phyloP scores from a whole-genome alignment of 1,139 yeast species.

The Suhomyces atakaporum region DNA sequence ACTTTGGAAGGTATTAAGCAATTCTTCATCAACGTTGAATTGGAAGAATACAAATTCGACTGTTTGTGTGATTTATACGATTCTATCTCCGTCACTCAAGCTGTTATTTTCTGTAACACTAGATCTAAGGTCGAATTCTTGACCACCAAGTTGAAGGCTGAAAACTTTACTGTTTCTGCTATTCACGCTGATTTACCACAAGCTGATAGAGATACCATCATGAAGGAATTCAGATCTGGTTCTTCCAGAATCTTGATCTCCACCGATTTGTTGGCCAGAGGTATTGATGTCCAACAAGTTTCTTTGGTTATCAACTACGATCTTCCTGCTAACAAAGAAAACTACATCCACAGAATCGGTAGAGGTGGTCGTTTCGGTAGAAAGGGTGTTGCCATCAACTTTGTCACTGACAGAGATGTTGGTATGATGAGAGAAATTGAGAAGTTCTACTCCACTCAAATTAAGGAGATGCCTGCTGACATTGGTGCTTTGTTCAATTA shows the following conservation, averaged over 20 bases:
- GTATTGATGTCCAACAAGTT: conserved; percentile 99
- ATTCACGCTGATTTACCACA: conserved; percentile 98
- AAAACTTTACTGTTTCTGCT: conserved; percentile 93
- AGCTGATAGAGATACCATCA: conserved; percentile 95
- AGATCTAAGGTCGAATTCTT: conserved; percentile 95
- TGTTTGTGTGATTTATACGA: conserved; percentile 96
- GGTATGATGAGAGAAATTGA: conserved; percentile 96
- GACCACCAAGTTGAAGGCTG: conserved; percentile 80
- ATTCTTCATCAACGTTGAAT: conserved; percentile 91
- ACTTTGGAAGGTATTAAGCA: conserved; percentile 98
- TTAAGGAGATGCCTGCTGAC: conserved; percentile 96
- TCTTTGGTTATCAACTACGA: conserved; percentile 97
- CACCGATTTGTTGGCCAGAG: conserved; percentile 98
- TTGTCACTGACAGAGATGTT: conserved; percentile 89
- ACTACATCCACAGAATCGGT: conserved; percentile 99
- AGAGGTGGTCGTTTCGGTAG: conserved; percentile 99
- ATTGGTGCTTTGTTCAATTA: conserved; percentile 77
- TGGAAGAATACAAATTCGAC: conserved; percentile 91
- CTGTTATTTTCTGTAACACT: conserved; percentile 99
- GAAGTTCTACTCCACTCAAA: conserved; percentile 97
- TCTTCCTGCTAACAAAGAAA: conserved; percentile 95
- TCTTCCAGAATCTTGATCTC: conserved; percentile 95
- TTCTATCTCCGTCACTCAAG: conserved; percentile 97
- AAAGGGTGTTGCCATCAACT: conserved; percentile 99
- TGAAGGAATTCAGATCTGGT: conserved; percentile 99